Evolutionary conservation across 2,329 filamentous ascomycete genomes (phyloP).

Genomic region (Teratosphaeria nubilosa): DNA sequence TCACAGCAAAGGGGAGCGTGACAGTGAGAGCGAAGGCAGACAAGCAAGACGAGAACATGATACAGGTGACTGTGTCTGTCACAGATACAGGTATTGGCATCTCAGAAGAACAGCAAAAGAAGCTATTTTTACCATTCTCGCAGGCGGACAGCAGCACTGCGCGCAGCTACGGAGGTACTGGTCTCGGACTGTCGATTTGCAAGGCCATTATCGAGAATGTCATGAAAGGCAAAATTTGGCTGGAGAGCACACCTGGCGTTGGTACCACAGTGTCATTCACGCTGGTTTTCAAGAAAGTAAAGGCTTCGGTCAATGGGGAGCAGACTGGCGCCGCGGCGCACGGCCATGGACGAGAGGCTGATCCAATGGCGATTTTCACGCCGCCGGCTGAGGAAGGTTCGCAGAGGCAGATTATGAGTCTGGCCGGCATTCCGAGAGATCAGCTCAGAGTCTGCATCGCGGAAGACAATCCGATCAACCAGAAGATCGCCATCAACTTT

Average conservation of each 20-base stretch:
- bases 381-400: constrained; percentile 36
- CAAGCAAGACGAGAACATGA: constrained; percentile 57
- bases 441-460: constrained; percentile 83
- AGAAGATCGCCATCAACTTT: constrained; percentile 87
- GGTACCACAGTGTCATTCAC: constrained; percentile 71
- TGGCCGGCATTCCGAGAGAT: constrained; percentile 64
- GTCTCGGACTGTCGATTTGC: constrained; percentile 84
- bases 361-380: constrained; percentile 48
- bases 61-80: constrained; percentile 75
- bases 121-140: constrained; percentile 84
- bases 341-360: constrained; percentile 29
- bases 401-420: constrained; percentile 42
- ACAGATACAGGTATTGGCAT: constrained; percentile 89
- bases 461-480: constrained; percentile 91
- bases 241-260: constrained; percentile 63
- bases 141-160: constrained; percentile 88
- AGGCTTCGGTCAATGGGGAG: constrained; percentile 34
- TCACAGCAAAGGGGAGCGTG: constrained; percentile 77
- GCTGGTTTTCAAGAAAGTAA: constrained; percentile 75
- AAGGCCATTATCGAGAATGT: constrained; percentile 89
- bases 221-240: constrained; percentile 74
- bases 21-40: constrained; percentile 70
- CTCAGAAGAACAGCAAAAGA: constrained; percentile 67
- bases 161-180: constrained; percentile 83
- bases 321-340: constrained; percentile 9